Base-by-base conservation (phyloP, 192 early-diverging fungal genomes). In the Coemansia sp. region DNA sequence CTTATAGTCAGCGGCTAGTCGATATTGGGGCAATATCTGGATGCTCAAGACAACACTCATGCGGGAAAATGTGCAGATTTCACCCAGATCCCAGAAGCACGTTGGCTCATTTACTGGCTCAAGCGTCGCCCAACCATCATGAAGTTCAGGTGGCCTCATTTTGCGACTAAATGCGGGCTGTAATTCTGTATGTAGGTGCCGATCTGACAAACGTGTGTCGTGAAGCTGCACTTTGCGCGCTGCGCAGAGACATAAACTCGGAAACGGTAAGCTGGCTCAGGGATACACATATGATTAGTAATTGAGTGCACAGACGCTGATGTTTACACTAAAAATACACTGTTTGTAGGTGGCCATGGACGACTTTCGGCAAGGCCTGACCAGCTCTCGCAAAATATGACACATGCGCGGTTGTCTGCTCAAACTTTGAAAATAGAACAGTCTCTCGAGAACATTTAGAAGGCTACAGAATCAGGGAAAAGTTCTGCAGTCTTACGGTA, bases 151-250 rank as follows among this genome's bases (percentile, higher is more conserved):
- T 32, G 29, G 29, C 29, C 29, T 32, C 29, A 32, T 32, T 32
- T 32, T 32, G 29, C 5, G 5, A 32, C 29, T 32, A 32, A 32
- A 32, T 32, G 29, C 29, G 29, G 29, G 29, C 5, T 32, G 5
- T 32, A 32, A 32, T 32, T 32, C 29, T 32, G 29, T 32, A 32
- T 71, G 62, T 75, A 86, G 91, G 91, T 21, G 93, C 92, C 6
- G 89, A 93, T 65, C 64, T 95, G 35, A 91, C 92, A 59, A 93
- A 91, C 67, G 52, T 92, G 19, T 93, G 91, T 59, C 87, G 91
- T 27, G 92, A 95, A 56, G 91, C 93, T 0, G 92, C 91, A 11
- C 69, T 91, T 60, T 79, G 81, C 27, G 76, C 85, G 50, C 71
- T 91, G 59, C 85, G 87, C 37, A 76, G 88, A 51, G 75, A 85